A percentile compares a stretch with the other conserved stretches of the same genome.
Evolutionary conservation across 106 monocot species (phyloP).

Genomic region (Iris macrosiphon): DNA sequence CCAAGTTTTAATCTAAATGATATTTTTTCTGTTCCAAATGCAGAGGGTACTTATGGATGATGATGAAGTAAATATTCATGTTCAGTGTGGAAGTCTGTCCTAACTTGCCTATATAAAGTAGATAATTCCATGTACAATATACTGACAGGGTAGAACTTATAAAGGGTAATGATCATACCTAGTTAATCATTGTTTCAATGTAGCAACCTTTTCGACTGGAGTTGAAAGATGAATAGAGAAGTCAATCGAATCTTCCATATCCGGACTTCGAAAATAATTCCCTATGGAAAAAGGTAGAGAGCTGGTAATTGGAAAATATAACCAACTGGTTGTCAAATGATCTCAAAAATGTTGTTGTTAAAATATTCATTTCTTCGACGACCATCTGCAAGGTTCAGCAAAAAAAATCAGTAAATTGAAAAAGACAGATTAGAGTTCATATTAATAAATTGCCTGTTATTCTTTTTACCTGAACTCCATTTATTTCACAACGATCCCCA

Average conservation of each 20-base stretch:
- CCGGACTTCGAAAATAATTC: slow-evolving; percentile 70
- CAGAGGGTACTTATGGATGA: no score
- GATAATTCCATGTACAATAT: no score
- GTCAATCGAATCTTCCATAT: slow-evolving; percentile 76
- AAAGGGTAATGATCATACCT: slow-evolving; percentile 13
- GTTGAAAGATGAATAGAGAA: slow-evolving; percentile 69
- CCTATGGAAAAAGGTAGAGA: slow-evolving; percentile 40
- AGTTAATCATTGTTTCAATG: slow-evolving; percentile 54
- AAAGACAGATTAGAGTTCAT: no score
- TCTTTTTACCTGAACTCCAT: slow-evolving; percentile 58
- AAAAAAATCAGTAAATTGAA: background rate
- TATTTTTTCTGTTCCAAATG: no score
- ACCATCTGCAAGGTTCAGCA: slow-evolving; percentile 37
- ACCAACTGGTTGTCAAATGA: slow-evolving; percentile 65
- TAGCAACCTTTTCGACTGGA: slow-evolving; percentile 60
- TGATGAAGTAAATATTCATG: no score
- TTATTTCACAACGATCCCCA: slow-evolving; percentile 69
- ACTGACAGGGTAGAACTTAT: no score
- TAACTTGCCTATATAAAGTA: no score
- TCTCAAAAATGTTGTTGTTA: slow-evolving; percentile 63
- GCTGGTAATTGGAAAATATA: slow-evolving; percentile 50
- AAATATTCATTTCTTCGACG: slow-evolving; percentile 86
- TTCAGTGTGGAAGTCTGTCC: no score
- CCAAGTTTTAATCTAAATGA: no score
- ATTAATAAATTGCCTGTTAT: background rate